These are phyloP conservation scores for Fistulina hepatica DNA, from an alignment of 1,284 basidiomycete species.

Conservation along the genomic window DNA sequence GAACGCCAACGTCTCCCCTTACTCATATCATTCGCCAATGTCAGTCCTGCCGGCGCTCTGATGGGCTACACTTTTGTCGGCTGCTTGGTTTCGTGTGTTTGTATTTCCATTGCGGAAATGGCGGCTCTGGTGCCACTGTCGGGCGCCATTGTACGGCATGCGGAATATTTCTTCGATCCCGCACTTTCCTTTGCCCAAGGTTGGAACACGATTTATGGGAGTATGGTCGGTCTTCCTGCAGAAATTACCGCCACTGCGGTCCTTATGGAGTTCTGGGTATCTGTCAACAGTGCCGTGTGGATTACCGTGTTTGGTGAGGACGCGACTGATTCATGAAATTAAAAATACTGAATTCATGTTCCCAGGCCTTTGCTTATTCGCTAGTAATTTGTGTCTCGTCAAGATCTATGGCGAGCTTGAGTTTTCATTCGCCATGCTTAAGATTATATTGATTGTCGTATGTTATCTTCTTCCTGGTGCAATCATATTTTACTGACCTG, in stretches of 20 bases:
- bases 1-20: too few relatives aligned
- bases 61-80: conserved; percentile 37
- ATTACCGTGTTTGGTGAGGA: conserved; percentile 1
- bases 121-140: conserved; percentile 12
- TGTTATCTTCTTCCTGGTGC: conserved; percentile 10
- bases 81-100: conserved; percentile 28
- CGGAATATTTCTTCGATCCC: conserved; percentile 15
- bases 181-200: conserved; percentile 13
- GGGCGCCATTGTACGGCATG: conserved; percentile 1
- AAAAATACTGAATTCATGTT: too few relatives aligned
- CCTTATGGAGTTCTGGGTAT: conserved; percentile 10
- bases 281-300: conserved; percentile 2
- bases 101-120: conserved; percentile 14
- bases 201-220: conserved; percentile 12
- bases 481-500: conserved; percentile 1
- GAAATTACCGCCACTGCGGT: conserved; percentile 10
- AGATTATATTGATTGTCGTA: conserved; percentile 10
- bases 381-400: conserved; percentile 4
- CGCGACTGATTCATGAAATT: too few relatives aligned
- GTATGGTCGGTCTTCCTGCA: conserved; percentile 9
- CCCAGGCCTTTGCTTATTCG: conserved; percentile 1
- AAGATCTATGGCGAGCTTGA: conserved; percentile 9
- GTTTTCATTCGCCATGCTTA: conserved; percentile 11
- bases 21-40: too few relatives aligned
- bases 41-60: conserved; percentile 32